Evolutionary conservation across 225 moss, liverwort and hornwort species (phyloP).

Genomic region (Neckera pumila): DNA sequence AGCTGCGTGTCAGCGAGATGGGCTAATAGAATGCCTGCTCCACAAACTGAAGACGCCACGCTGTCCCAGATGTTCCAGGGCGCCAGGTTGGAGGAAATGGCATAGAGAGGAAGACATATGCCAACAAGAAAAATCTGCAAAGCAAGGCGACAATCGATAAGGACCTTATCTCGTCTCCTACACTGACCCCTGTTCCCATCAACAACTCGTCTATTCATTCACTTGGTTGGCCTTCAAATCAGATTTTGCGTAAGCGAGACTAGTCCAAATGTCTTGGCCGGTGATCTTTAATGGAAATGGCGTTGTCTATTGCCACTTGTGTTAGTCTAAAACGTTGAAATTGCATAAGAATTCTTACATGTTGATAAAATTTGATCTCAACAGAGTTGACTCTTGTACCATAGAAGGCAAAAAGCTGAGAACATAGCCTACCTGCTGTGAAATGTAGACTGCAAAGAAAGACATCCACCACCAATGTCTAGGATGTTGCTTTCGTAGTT

Average conservation of each 20-base stretch:
- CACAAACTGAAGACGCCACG: conserved; percentile 38
- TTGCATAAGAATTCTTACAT: background rate
- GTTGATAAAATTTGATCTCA: background rate
- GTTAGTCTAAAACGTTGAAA: background rate
- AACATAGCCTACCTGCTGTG: conserved; percentile 44
- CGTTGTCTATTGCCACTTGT: background rate
- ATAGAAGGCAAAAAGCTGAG: background rate
- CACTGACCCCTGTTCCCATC: background rate
- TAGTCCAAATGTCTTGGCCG: background rate
- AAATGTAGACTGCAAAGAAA: conserved; percentile 56
- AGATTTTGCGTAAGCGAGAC: background rate
- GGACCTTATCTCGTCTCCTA: background rate
- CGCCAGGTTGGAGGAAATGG: conserved; percentile 27
- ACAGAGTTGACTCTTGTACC: background rate
- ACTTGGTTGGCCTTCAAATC: background rate
- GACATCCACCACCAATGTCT: conserved; percentile 84
- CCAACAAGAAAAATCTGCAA: conserved; percentile 72
- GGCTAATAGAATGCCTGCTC: conserved; percentile 42
- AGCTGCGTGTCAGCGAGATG: conserved; percentile 74
- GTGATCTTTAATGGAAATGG: background rate
- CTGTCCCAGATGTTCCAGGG: conserved; percentile 64
- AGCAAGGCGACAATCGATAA: background rate
- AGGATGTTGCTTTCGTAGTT: conserved; percentile 26
- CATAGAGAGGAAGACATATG: conserved; percentile 69
- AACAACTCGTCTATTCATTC: background rate